Conservation (phyloP, 192 early-diverging fungal species). For the Gonapodya sp. region DNA sequence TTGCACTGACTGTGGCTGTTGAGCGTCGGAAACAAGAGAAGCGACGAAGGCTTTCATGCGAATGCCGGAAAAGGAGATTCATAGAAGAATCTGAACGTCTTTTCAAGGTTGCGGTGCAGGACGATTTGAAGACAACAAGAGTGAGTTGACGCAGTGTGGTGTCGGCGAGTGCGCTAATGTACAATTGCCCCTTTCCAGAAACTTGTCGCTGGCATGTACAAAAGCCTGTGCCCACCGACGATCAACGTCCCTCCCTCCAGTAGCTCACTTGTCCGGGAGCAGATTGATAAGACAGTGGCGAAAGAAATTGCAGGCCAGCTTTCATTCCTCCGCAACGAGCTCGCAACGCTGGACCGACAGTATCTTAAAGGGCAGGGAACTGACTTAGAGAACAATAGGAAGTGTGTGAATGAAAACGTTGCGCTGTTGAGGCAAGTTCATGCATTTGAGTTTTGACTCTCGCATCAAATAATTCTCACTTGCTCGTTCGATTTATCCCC, state of each 20-base stretch:
- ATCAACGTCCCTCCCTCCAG: neutral
- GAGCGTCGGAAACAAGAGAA: neutral
- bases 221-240: neutral
- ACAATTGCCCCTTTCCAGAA: neutral
- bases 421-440: neutral
- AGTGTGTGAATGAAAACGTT: neutral
- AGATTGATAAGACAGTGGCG: too few species aligned
- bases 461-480: neutral
- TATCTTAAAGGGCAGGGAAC: neutral
- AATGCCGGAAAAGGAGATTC: neutral
- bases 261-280: too few species aligned
- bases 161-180: too few species aligned
- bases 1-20: neutral
- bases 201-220: neutral
- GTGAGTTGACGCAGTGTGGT: neutral
- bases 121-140: neutral
- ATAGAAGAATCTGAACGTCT: neutral
- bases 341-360: neutral
- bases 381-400: neutral
- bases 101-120: neutral
- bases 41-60: neutral
- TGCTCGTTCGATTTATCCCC: neutral
- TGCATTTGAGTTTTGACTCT: too few species aligned
- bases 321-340: neutral
- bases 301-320: neutral